phyloP scores from a whole-genome alignment of 228 moss, liverwort and hornwort genomes.

The Sphagnum fallax region DNA sequence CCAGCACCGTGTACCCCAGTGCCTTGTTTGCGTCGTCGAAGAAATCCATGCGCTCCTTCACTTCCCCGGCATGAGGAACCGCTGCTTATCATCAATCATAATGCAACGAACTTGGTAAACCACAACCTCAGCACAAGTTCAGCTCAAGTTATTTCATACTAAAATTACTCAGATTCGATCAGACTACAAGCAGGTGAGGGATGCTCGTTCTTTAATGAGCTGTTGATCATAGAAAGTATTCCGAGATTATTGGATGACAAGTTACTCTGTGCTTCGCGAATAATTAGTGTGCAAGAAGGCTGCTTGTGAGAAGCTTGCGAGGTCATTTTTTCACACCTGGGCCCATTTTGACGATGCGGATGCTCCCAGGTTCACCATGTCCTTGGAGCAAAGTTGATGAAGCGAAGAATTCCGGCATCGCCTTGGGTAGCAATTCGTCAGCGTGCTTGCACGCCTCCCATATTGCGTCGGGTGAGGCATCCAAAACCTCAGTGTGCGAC shows the following conservation, averaged over 20 bases:
- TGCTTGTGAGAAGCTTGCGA: too few species aligned
- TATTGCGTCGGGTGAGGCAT: slow-evolving; percentile 20
- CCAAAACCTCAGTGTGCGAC: slow-evolving; percentile 21
- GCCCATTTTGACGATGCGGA: slow-evolving; percentile 31
- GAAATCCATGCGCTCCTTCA: slow-evolving; percentile 24
- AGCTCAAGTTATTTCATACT: too few species aligned
- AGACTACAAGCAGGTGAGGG: too few species aligned
- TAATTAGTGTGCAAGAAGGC: too few species aligned
- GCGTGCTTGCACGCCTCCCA: slow-evolving; percentile 38
- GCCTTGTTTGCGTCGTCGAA: slow-evolving; percentile 19
- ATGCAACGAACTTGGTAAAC: not conserved
- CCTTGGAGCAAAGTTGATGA: slow-evolving; percentile 23
- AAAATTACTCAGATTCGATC: too few species aligned
- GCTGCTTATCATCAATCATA: not conserved
- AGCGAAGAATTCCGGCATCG: slow-evolving; percentile 32
- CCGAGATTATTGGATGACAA: too few species aligned
- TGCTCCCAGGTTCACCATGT: slow-evolving; percentile 25
- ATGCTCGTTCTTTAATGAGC: too few species aligned
- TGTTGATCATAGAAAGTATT: too few species aligned
- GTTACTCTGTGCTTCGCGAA: too few species aligned
- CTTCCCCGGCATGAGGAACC: slow-evolving; percentile 10
- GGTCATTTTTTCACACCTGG: not conserved
- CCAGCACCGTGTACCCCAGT: slow-evolving; percentile 17
- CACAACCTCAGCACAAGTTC: not conserved
- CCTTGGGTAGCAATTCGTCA: slow-evolving; percentile 23